phyloP scores from a whole-genome alignment of 352 stramenopile genomes.

The Phytopythium kandeliae region DNA sequence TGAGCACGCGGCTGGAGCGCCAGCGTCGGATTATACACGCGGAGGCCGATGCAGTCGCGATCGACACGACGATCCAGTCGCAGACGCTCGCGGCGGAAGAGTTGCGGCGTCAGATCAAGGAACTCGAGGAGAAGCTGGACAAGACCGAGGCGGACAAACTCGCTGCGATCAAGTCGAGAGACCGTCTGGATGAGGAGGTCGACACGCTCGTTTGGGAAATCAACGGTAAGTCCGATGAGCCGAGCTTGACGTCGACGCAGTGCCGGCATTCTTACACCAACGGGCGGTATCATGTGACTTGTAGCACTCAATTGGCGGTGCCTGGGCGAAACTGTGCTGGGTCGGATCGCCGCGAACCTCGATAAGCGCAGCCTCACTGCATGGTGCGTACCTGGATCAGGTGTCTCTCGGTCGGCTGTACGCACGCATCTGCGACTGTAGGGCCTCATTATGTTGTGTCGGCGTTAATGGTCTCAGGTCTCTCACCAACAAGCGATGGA shows the following conservation, averaged over 20 bases:
- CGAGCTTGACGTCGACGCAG: neutral
- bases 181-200: slow-evolving; percentile 39
- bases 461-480: too few species aligned
- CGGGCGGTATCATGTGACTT: neutral
- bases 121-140: slow-evolving; percentile 33
- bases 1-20: slow-evolving; percentile 36
- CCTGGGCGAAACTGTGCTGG: slow-evolving; percentile 24
- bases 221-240: slow-evolving; percentile 24
- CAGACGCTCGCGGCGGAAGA: slow-evolving; percentile 40
- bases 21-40: slow-evolving; percentile 28
- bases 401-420: too few species aligned
- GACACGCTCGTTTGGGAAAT: slow-evolving; percentile 66
- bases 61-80: slow-evolving; percentile 40
- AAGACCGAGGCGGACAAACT: slow-evolving; percentile 32
- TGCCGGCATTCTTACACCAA: neutral
- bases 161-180: slow-evolving; percentile 23
- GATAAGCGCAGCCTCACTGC: slow-evolving; percentile 21
- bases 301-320: slow-evolving; percentile 43
- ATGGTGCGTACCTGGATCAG: slow-evolving; percentile 33
- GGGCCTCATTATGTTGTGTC: too few species aligned
- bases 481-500: slow-evolving; percentile 40
- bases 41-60: slow-evolving; percentile 28
- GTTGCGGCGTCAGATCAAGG: slow-evolving; percentile 54
- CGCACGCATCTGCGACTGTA: too few species aligned
- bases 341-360: slow-evolving; percentile 24